Base-by-base conservation (phyloP, 2,329 filamentous ascomycete genomes). In the Pseudogymnoascus sp. region DNA sequence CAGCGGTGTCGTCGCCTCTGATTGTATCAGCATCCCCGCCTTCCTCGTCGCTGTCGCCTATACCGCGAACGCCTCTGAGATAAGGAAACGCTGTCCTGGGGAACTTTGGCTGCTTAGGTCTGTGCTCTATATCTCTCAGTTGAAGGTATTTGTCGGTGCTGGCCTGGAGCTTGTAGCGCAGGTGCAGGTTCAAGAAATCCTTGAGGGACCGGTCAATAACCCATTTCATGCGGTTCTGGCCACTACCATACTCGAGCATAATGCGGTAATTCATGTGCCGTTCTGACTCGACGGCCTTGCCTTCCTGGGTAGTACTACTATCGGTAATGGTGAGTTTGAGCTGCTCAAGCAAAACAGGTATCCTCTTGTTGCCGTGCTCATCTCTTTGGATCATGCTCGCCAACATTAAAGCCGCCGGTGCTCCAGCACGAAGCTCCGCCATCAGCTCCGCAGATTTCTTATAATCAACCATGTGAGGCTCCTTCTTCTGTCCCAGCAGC, bases 351-450 rank as follows among this genome's bases (percentile, higher is more conserved):
- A 99, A 83, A 60, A 99, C 92, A 0, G 94, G 94, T 62, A 99
- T 96, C 63, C 92, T 87, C 76, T 90, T 94, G 75, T 96, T 94
- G 58, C 93, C 92, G 69, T 97, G 90, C 74, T 99, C 94, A 69
- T 99, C 94, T 62, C 94, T 84, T 76, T 97, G 94, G 69, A 97
- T 94, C 90, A 97, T 97, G 71, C 92, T 97, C 6, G 94, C 94
- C 60, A 99, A 79, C 75, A 99, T 96, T 63, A 99, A 79, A 18
- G 93, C 94, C 25, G 94, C 94, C 3, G 94, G 94, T 1, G 92
- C 91, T 61, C 92, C 94, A 45, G 94, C 95, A 58, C 94, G 84
- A 37, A 99, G 79, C 74, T 99, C 94, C 1, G 94, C 94, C 84
- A 99, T 93, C 55, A 99, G 80, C 74, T 99, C 94, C 1, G 94